These are phyloP conservation scores for Aspergillus nanangensis DNA, from an alignment of 495 filamentous ascomycete species.

Conservation along the genomic window DNA sequence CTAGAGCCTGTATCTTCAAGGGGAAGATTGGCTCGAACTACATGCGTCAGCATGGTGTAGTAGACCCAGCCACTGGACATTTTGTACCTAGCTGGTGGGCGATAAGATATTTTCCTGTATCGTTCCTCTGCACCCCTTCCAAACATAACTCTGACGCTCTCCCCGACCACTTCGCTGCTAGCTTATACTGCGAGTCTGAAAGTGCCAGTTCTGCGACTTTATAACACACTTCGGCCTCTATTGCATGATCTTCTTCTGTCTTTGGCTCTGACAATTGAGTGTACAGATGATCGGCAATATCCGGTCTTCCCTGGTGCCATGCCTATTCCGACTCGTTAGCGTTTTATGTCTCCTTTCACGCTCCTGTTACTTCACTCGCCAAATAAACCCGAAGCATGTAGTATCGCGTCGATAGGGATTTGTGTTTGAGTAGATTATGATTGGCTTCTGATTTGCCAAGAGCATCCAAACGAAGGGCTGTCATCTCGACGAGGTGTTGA, in stretches of 20 bases:
- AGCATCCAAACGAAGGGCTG: constrained; percentile 56
- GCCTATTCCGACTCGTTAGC: constrained; percentile 43
- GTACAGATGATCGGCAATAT: constrained; percentile 77
- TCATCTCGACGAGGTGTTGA: constrained; percentile 56
- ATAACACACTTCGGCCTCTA: constrained; percentile 65
- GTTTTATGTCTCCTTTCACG: not conserved
- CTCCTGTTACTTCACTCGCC: constrained; percentile 37
- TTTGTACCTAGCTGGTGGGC: constrained; percentile 57
- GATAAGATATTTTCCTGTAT: constrained; percentile 28
- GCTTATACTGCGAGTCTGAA: constrained; percentile 42
- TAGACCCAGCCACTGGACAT: constrained; percentile 62
- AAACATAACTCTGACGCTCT: constrained; percentile 55
- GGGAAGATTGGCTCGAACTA: constrained; percentile 21
- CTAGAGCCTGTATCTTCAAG: constrained; percentile 3
- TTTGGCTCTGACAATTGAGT: constrained; percentile 44
- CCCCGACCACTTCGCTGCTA: constrained; percentile 70
- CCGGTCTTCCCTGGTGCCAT: constrained; percentile 64
- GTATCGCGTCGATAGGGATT: constrained; percentile 47
- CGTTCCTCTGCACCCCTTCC: constrained; percentile 52
- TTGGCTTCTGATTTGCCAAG: constrained; percentile 37
- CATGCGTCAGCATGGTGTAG: constrained; percentile 34
- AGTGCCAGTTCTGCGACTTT: constrained; percentile 65
- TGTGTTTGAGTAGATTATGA: constrained; percentile 8
- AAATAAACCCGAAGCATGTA: constrained; percentile 63
- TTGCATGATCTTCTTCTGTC: constrained; percentile 38